These are phyloP conservation scores for Rutstroemia sp. DNA, from an alignment of 2,329 filamentous ascomycete genomes.

Conservation along the genomic window DNA sequence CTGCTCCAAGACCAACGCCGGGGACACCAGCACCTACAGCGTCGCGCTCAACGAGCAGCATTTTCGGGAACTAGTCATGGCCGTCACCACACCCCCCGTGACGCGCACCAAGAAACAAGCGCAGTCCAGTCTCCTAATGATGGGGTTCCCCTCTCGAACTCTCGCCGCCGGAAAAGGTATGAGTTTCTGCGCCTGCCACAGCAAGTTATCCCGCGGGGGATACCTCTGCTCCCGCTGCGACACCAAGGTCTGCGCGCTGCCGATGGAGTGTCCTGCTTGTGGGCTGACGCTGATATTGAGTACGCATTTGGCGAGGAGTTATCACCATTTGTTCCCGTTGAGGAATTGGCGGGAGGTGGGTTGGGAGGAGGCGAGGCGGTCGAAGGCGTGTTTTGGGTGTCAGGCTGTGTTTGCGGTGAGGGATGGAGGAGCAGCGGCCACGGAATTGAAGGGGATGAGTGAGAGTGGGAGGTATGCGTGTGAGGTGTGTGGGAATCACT, in stretches of 20 bases:
- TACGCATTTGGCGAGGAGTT: slow-evolving; percentile 86
- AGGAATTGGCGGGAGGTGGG: slow-evolving; percentile 85
- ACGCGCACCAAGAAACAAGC: slow-evolving; percentile 57
- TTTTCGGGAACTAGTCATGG: slow-evolving; percentile 82
- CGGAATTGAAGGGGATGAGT: slow-evolving; percentile 55
- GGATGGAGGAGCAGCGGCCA: slow-evolving; percentile 27
- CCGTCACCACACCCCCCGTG: slow-evolving; percentile 80
- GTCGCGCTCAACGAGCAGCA: slow-evolving; percentile 83
- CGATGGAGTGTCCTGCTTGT: slow-evolving; percentile 85
- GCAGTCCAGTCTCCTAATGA: slow-evolving; percentile 72
- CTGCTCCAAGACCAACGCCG: slow-evolving; percentile 78
- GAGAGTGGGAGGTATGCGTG: slow-evolving; percentile 88
- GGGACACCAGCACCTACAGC: slow-evolving; percentile 67
- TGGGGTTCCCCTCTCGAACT: slow-evolving; percentile 90
- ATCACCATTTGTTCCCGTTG: slow-evolving; percentile 86
- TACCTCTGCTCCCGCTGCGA: slow-evolving; percentile 87
- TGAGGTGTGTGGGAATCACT: slow-evolving; percentile 78
- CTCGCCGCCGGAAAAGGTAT: slow-evolving; percentile 58
- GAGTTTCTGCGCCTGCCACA: slow-evolving; percentile 87
- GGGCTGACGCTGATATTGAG: slow-evolving; percentile 88
- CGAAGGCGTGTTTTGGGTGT: slow-evolving; percentile 67
- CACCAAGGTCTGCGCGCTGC: slow-evolving; percentile 82
- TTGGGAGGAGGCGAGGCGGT: slow-evolving; percentile 60
- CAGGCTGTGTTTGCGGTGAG: slow-evolving; percentile 35
- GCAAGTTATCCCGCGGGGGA: slow-evolving; percentile 70